phyloP scores from a whole-genome alignment of 768 basidiomycete species.

The Hortiboletus campestris region DNA sequence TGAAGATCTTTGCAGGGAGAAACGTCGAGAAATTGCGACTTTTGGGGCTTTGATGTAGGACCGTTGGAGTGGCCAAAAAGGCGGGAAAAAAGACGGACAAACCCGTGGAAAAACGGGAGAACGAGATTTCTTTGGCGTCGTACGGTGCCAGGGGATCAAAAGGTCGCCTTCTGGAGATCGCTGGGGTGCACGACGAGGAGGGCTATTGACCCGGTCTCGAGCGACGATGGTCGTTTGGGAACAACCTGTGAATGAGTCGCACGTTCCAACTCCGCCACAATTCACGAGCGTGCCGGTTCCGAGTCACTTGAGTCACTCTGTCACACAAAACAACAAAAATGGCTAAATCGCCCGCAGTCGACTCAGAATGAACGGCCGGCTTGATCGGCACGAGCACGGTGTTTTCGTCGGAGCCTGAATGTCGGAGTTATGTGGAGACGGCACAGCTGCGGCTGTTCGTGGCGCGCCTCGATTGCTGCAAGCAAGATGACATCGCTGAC shows the following conservation, averaged over 20 bases:
- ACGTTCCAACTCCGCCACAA: slow-evolving; percentile 34
- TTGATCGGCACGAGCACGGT: background rate
- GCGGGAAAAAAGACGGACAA: slow-evolving; percentile 17
- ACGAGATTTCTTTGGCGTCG: background rate
- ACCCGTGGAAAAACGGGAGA: slow-evolving; percentile 9
- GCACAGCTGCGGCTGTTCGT: slow-evolving; percentile 16
- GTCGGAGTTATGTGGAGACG: slow-evolving; percentile 8
- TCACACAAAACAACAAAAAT: slow-evolving; percentile 1
- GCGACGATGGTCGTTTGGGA: slow-evolving; percentile 34
- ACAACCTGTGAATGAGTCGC: slow-evolving; percentile 34
- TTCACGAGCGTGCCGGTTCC: slow-evolving; percentile 20
- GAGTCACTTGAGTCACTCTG: slow-evolving; percentile 23
- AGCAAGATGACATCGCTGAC: slow-evolving; percentile 55
- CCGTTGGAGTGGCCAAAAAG: slow-evolving; percentile 3
- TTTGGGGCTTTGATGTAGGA: slow-evolving; percentile 17
- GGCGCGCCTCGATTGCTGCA: no score
- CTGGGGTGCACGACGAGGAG: slow-evolving; percentile 10
- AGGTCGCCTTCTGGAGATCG: slow-evolving; percentile 1
- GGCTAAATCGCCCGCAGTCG: no score
- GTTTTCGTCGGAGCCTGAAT: slow-evolving; percentile 25
- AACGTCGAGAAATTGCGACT: slow-evolving; percentile 16
- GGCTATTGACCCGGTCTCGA: slow-evolving; percentile 17
- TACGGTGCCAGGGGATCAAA: background rate
- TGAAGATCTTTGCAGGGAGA: background rate
- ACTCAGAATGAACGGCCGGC: background rate